Evolutionary conservation across 306 rosid genomes (phyloP).

Genomic region (Begonia fuchsioides): DNA sequence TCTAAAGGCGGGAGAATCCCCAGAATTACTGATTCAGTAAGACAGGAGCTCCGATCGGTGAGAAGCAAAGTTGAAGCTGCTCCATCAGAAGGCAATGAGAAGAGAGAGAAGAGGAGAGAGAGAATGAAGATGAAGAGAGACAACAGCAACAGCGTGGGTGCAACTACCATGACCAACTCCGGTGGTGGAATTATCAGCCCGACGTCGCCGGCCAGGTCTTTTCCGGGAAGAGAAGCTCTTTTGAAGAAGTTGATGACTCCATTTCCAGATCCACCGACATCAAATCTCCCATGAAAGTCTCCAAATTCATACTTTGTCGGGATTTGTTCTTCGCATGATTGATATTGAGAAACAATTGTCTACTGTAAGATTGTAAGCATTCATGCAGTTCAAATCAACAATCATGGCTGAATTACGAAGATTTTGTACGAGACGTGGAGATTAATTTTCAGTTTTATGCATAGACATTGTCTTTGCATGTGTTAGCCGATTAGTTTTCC

Average conservation of each 20-base stretch:
- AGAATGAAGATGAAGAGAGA: slow-evolving; percentile 11
- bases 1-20: slow-evolving; percentile 49
- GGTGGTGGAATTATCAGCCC: neutral
- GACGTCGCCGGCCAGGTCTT: neutral
- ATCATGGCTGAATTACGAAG: too few species aligned
- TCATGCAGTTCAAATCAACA: too few species aligned
- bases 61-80: neutral
- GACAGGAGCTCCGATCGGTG: neutral
- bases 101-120: slow-evolving; percentile 20
- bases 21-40: slow-evolving; percentile 4
- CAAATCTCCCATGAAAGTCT: too few species aligned
- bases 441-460: too few species aligned
- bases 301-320: too few species aligned
- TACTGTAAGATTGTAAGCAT: too few species aligned
- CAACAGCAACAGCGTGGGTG: neutral
- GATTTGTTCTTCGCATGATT: too few species aligned
- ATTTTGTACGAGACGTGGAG: too few species aligned
- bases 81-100: neutral
- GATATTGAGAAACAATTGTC: too few species aligned
- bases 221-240: slow-evolving; percentile 6
- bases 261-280: too few species aligned
- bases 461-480: too few species aligned
- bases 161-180: neutral
- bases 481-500: too few species aligned
- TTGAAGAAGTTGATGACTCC: neutral